Evolutionary conservation across 2,329 filamentous ascomycete species (phyloP).

Genomic region (Claviceps fusiformis): DNA sequence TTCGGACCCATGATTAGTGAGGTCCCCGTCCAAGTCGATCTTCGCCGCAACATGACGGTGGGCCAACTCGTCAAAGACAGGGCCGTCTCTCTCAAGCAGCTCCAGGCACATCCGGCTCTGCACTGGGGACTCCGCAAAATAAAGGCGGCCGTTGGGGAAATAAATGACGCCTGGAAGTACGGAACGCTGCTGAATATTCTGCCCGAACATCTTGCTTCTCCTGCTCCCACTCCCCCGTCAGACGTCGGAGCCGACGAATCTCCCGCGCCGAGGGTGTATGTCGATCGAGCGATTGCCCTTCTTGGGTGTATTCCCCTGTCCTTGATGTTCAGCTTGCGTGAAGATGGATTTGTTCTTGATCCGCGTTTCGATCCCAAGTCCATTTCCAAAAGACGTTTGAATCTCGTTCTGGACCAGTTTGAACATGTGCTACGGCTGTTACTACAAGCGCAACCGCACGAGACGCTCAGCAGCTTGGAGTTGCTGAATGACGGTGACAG

Average conservation of each 20-base stretch:
- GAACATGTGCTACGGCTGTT: constrained; percentile 1
- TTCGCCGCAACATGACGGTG: not conserved
- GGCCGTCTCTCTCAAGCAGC: not conserved
- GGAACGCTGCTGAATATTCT: constrained; percentile 1
- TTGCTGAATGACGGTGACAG: not conserved
- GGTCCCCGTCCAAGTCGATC: constrained; percentile 4
- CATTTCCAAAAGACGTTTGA: not conserved
- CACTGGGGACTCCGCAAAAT: not conserved
- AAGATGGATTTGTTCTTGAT: not conserved
- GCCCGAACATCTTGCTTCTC: not conserved
- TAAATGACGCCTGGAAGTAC: not conserved
- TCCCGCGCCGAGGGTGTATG: not conserved
- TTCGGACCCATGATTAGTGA: constrained; percentile 3
- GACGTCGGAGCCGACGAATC: not conserved
- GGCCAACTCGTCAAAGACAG: constrained; percentile 2
- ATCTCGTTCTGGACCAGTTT: constrained; percentile 2
- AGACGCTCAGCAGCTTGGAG: not conserved
- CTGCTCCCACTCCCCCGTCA: not conserved
- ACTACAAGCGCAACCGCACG: not conserved
- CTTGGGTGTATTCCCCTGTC: not conserved
- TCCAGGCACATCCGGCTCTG: not conserved
- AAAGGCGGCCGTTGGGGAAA: not conserved
- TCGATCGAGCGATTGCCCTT: not conserved
- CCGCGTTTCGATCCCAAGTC: not conserved
- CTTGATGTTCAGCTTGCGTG: not conserved